These are phyloP conservation scores for Leavenworthia alabamica DNA, from an alignment of 345 rosid genomes.

Conservation along the genomic window DNA sequence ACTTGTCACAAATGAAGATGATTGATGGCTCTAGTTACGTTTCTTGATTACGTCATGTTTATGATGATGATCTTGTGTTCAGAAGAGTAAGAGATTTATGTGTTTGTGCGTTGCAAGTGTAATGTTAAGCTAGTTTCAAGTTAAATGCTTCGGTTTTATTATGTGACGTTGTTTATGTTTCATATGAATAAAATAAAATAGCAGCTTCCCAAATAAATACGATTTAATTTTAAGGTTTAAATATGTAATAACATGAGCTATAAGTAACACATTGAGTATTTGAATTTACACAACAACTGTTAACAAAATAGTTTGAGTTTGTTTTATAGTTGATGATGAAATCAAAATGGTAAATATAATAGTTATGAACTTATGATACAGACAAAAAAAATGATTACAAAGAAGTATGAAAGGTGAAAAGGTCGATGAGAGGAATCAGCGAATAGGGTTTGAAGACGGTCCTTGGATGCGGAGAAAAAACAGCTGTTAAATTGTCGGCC, in stretches of 20 bases:
- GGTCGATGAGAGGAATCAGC: too few species aligned
- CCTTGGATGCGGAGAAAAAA: too few species aligned
- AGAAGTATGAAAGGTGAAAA: too few species aligned
- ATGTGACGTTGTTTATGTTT: slow-evolving; percentile 2
- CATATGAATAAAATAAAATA: slow-evolving; percentile 14
- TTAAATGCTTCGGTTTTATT: slow-evolving; percentile 11
- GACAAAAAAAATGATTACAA: too few species aligned
- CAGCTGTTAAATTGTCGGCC: too few species aligned
- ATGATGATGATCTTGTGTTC: background rate
- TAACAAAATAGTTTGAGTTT: too few species aligned
- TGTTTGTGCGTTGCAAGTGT: background rate
- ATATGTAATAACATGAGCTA: background rate
- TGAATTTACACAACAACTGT: too few species aligned
- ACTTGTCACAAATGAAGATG: slow-evolving; percentile 43
- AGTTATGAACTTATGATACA: too few species aligned
- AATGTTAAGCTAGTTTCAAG: slow-evolving; percentile 24
- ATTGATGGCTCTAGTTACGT: background rate
- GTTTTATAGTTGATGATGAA: too few species aligned
- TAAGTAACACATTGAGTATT: too few species aligned
- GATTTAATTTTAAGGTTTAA: background rate
- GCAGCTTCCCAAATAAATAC: background rate
- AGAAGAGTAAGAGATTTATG: background rate
- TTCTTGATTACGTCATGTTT: slow-evolving; percentile 4
- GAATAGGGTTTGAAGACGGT: too few species aligned
- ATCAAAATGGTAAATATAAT: too few species aligned